These are phyloP conservation scores for Eucalyptus coolabah DNA, from an alignment of 345 rosid species.

Conservation along the genomic window DNA sequence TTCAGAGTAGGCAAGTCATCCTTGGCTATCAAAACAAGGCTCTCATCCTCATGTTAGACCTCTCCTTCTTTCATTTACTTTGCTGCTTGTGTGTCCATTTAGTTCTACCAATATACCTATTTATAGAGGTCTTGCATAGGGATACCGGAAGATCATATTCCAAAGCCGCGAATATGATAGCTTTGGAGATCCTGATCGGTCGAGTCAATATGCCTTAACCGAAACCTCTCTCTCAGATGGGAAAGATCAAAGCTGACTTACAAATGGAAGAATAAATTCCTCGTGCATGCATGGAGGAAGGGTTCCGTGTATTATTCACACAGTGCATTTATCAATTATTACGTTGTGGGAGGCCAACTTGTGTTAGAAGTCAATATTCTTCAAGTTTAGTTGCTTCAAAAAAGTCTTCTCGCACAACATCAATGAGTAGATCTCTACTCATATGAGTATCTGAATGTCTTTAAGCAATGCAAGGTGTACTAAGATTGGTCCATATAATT, in stretches of 20 bases:
- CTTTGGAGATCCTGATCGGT: neutral
- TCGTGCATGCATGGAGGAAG: neutral
- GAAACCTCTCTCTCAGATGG: neutral
- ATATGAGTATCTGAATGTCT: neutral
- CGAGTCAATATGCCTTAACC: neutral
- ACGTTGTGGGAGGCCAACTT: neutral
- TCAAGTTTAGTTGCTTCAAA: neutral
- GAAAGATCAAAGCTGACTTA: neutral
- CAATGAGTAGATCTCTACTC: neutral
- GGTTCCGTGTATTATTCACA: neutral
- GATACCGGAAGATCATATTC: neutral
- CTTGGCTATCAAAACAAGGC: conserved; percentile 29
- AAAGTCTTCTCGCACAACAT: neutral
- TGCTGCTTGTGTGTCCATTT: neutral
- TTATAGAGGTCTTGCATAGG: neutral
- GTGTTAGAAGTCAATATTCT: neutral
- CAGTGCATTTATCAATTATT: neutral
- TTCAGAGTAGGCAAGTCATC: conserved; percentile 38
- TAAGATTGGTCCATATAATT: neutral
- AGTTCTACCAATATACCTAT: neutral
- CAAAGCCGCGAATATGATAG: neutral
- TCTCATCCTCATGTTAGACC: conserved; percentile 26
- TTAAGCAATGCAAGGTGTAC: neutral
- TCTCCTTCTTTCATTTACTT: neutral
- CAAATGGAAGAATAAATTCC: neutral